phyloP scores from a whole-genome alignment of 192 early-diverging fungal genomes.

The Gaertneriomyces semiglobifer region DNA sequence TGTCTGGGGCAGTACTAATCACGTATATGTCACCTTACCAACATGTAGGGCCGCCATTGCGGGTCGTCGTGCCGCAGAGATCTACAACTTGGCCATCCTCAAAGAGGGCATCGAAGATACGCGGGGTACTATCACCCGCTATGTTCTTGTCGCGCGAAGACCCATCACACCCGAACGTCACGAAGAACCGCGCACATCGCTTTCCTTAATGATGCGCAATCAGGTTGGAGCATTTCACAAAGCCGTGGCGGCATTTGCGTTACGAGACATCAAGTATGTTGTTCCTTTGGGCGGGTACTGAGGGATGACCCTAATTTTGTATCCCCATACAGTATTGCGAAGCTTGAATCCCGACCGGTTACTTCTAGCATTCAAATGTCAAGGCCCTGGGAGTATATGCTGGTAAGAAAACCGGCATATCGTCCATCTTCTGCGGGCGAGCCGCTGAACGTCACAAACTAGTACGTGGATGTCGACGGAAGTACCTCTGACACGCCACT shows the following conservation, averaged over 20 bases:
- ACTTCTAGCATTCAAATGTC: slow-evolving; percentile 25
- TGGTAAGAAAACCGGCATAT: slow-evolving; percentile 1
- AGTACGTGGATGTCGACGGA: slow-evolving; percentile 39
- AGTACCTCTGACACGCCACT: slow-evolving; percentile 15
- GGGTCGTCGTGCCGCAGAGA: slow-evolving; percentile 14
- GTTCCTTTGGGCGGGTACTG: background rate
- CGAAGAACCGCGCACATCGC: slow-evolving; percentile 26
- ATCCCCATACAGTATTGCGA: slow-evolving; percentile 28
- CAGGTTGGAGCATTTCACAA: slow-evolving; percentile 30
- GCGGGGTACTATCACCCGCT: slow-evolving; percentile 31
- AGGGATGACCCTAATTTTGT: background rate
- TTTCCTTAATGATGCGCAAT: slow-evolving; percentile 34
- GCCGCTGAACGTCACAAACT: background rate
- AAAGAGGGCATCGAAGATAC: slow-evolving; percentile 22
- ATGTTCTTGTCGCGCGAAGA: slow-evolving; percentile 25
- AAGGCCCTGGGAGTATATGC: slow-evolving; percentile 38
- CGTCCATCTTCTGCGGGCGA: too few relatives aligned
- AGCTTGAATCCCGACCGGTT: slow-evolving; percentile 37
- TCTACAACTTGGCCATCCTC: slow-evolving; percentile 33
- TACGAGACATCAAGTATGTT: slow-evolving; percentile 40
- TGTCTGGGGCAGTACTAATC: background rate
- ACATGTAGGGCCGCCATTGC: slow-evolving; percentile 30
- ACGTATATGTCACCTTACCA: background rate
- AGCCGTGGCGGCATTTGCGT: slow-evolving; percentile 27
- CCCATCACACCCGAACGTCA: slow-evolving; percentile 29